A percentile compares a stretch with the other conserved stretches of the same genome.
These are phyloP conservation scores for Trametes meyenii DNA, from an alignment of 768 basidiomycete species.

Conservation along the genomic window DNA sequence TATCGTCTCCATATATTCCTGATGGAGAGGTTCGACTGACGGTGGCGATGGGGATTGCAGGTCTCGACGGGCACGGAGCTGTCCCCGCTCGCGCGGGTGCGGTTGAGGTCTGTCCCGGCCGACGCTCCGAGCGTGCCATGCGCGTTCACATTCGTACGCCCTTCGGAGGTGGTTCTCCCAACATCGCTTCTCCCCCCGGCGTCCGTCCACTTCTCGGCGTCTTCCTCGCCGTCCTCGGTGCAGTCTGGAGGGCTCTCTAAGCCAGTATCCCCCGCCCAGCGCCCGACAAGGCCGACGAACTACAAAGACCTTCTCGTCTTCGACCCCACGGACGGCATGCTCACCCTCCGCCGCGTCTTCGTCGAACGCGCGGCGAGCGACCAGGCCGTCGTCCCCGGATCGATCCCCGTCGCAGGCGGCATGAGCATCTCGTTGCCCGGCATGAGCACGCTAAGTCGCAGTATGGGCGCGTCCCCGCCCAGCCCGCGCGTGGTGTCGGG, in stretches of 20 bases:
- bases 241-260: conserved; percentile 33
- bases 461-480: conserved; percentile 34
- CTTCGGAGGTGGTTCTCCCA: conserved; percentile 40
- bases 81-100: conserved; percentile 58
- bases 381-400: conserved; percentile 27
- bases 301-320: conserved; percentile 72
- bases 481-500: conserved; percentile 40
- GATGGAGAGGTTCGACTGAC: background rate
- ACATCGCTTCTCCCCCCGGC: conserved; percentile 43
- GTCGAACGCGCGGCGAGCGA: conserved; percentile 42
- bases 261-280: conserved; percentile 32
- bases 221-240: conserved; percentile 35
- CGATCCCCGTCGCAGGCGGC: conserved; percentile 39
- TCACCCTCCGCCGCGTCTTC: conserved; percentile 57
- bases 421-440: conserved; percentile 68
- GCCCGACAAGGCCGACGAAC: conserved; percentile 42
- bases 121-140: conserved; percentile 42
- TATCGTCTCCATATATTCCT: background rate
- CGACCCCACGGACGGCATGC: conserved; percentile 56
- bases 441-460: conserved; percentile 45
- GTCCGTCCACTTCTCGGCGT: conserved; percentile 29
- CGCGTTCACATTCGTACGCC: conserved; percentile 56
- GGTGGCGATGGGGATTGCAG: conserved; percentile 33
- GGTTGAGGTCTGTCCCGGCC: conserved; percentile 30
- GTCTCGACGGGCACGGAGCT: conserved; percentile 57